Conservation (phyloP, 495 filamentous ascomycete genomes). For the Cercophora samala region DNA sequence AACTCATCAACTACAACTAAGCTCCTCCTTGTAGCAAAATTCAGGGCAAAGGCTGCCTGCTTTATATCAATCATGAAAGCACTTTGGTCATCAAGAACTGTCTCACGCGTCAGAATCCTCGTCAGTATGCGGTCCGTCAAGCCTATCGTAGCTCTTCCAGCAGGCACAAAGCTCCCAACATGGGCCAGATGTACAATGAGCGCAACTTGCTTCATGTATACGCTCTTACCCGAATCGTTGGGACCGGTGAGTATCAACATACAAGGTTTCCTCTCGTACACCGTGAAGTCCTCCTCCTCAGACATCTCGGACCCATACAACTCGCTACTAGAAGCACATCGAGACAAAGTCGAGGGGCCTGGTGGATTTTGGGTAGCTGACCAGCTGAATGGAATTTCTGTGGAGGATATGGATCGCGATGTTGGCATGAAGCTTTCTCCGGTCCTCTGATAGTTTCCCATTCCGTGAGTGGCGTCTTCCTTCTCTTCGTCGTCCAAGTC, state of each 20-base stretch:
- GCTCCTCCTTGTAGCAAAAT: slow-evolving; percentile 71
- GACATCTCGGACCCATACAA: background rate
- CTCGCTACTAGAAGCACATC: background rate
- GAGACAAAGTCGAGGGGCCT: background rate
- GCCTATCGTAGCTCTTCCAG: slow-evolving; percentile 72
- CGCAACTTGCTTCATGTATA: slow-evolving; percentile 96
- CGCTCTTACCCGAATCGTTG: slow-evolving; percentile 94
- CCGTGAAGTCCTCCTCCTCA: slow-evolving; percentile 4
- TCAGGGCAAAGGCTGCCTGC: slow-evolving; percentile 76
- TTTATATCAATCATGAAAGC: slow-evolving; percentile 93
- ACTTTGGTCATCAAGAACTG: slow-evolving; percentile 78
- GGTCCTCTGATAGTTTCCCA: background rate
- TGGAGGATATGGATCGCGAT: background rate
- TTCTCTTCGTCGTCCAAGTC: background rate
- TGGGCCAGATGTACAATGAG: slow-evolving; percentile 92
- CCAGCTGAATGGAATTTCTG: background rate
- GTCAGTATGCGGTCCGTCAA: slow-evolving; percentile 92
- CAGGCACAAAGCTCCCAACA: slow-evolving; percentile 88
- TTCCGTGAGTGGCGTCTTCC: background rate
- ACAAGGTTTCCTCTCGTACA: slow-evolving; percentile 48
- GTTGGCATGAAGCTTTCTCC: background rate
- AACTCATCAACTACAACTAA: slow-evolving; percentile 91
- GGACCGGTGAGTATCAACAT: slow-evolving; percentile 87
- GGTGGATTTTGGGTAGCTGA: background rate
- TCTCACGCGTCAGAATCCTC: slow-evolving; percentile 81